Evolutionary conservation across 345 rosid genomes (phyloP).

Genomic region (Orychophragmus violaceus): DNA sequence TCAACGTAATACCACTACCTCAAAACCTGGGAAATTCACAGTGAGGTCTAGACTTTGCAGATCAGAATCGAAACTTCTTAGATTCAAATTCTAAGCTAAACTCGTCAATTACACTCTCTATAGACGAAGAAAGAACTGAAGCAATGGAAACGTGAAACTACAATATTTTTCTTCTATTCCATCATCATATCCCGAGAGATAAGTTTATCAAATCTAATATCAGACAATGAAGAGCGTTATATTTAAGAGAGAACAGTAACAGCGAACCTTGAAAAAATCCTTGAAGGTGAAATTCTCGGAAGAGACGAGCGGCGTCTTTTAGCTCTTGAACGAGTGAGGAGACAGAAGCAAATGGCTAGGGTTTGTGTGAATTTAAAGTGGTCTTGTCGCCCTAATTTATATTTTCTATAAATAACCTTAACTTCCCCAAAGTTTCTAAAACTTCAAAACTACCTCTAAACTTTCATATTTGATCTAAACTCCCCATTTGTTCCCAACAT

Average conservation of each 20-base stretch:
- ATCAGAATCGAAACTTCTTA: not conserved
- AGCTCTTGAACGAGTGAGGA: conserved; percentile 1
- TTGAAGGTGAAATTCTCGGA: conserved; percentile 20
- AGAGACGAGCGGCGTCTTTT: conserved; percentile 23
- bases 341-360: conserved; percentile 6
- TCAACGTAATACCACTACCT: not conserved
- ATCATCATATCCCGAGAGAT: not conserved
- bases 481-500: not conserved
- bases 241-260: not conserved
- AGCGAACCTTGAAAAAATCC: conserved; percentile 15
- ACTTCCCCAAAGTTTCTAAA: not conserved
- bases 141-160: not conserved
- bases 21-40: not conserved
- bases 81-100: not conserved
- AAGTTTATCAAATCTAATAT: not conserved
- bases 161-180: not conserved
- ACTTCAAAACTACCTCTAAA: not conserved
- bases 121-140: not conserved
- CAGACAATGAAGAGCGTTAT: not conserved
- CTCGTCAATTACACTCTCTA: not conserved
- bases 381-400: conserved; percentile 3
- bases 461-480: not conserved
- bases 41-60: not conserved
- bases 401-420: not conserved
- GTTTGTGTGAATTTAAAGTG: conserved; percentile 21